These are phyloP conservation scores for Microstegium vimineum DNA, from an alignment of 176 grass and related monocot genomes.

Conservation along the genomic window DNA sequence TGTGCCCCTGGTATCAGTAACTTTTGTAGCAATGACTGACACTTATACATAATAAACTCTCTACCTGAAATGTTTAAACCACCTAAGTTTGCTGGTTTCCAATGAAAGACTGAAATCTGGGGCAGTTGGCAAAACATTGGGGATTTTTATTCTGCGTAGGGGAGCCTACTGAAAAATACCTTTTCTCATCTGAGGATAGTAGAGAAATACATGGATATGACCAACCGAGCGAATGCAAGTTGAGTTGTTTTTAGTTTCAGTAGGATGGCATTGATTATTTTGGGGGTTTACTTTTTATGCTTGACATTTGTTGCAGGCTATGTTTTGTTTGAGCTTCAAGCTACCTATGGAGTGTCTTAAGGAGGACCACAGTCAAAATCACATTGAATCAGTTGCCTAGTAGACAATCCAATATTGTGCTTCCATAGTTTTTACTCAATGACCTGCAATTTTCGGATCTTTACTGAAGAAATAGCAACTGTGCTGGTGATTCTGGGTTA, in stretches of 20 bases:
- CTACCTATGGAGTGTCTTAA: conserved; percentile 52
- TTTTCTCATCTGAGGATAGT: neutral
- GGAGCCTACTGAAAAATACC: neutral
- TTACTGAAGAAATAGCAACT: neutral
- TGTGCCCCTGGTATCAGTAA: neutral
- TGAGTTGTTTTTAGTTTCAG: neutral
- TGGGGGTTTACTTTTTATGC: neutral
- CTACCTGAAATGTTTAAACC: too few relatives aligned
- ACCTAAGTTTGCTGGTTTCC: neutral
- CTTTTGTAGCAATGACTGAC: neutral
- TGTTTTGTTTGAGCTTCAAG: conserved; percentile 94
- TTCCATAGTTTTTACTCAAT: neutral
- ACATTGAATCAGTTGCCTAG: conserved; percentile 1
- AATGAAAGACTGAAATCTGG: neutral
- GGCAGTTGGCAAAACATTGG: neutral
- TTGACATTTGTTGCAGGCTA: conserved; percentile 56
- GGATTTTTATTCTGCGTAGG: neutral
- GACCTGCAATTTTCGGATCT: neutral
- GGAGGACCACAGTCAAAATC: conserved; percentile 26
- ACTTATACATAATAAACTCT: neutral
- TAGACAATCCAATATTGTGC: neutral
- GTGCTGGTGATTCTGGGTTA: neutral
- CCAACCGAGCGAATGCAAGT: neutral
- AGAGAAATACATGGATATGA: neutral
- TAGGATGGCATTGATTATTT: neutral